Evolutionary conservation across 2,329 filamentous ascomycete species (phyloP).

Genomic region (Teratosphaeriaceae sp.): DNA sequence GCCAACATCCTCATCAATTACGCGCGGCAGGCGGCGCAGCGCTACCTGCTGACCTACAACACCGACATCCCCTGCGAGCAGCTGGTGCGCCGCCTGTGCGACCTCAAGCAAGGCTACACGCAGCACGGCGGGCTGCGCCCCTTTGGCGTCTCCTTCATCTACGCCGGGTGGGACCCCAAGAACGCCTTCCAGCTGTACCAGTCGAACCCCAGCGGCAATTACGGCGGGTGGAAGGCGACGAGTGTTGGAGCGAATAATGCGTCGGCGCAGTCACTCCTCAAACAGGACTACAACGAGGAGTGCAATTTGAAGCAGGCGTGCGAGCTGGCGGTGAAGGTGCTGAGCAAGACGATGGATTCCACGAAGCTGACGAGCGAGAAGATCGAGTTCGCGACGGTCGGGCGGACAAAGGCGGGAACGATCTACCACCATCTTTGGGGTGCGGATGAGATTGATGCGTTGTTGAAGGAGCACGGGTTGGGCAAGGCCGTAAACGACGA

Average conservation of each 20-base stretch:
- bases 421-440: conserved; percentile 98
- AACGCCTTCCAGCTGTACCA: conserved; percentile 98
- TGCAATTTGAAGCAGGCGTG: conserved; percentile 95
- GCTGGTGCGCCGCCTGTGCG: conserved; percentile 90
- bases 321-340: conserved; percentile 93
- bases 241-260: conserved; percentile 98
- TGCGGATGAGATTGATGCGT: conserved; percentile 88
- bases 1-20: conserved; percentile 99
- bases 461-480: conserved; percentile 92
- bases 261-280: conserved; percentile 90
- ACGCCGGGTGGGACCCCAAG: conserved; percentile 94
- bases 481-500: conserved; percentile 68
- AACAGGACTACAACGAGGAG: conserved; percentile 99
- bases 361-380: conserved; percentile 99
- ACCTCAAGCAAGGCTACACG: conserved; percentile 98
- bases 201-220: conserved; percentile 97
- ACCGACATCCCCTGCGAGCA: conserved; percentile 99
- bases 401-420: conserved; percentile 88
- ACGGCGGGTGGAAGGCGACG: conserved; percentile 98
- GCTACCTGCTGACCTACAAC: conserved; percentile 98
- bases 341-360: conserved; percentile 99
- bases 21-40: conserved; percentile 91
- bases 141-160: conserved; percentile 99
- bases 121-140: conserved; percentile 97
- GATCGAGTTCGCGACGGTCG: conserved; percentile 98